Conservation (phyloP, 1,284 basidiomycete genomes). For the Rhodotorula sp. region DNA sequence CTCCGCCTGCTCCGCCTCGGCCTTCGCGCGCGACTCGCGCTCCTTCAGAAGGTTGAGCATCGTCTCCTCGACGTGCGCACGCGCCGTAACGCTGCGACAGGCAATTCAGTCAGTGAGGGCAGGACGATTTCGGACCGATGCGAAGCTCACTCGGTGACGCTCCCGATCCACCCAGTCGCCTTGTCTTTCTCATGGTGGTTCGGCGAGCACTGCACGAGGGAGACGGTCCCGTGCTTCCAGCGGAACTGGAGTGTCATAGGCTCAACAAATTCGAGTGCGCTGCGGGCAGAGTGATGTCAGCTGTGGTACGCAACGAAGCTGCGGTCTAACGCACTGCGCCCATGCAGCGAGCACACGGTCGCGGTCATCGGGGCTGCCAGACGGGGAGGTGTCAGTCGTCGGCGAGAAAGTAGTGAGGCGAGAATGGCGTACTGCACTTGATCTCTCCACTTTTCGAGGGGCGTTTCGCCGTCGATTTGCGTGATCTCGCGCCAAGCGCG, state of each 20-base stretch:
- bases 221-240: conserved; percentile 10
- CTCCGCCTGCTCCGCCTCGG: conserved; percentile 29
- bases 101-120: no score
- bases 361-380: background rate
- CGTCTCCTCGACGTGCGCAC: conserved; percentile 20
- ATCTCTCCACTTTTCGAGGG: background rate
- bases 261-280: background rate
- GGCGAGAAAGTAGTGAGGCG: no score
- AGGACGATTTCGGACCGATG: background rate
- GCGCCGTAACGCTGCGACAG: conserved; percentile 10
- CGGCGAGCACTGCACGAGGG: conserved; percentile 11
- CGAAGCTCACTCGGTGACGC: conserved; percentile 12
- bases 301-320: background rate
- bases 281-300: background rate
- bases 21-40: conserved; percentile 22
- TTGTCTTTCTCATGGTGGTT: conserved; percentile 1
- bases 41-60: conserved; percentile 24
- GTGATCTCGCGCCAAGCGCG: conserved; percentile 14
- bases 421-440: background rate
- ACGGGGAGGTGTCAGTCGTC: no score
- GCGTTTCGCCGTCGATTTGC: background rate
- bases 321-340: background rate
- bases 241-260: conserved; percentile 14
- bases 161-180: conserved; percentile 17
- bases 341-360: background rate